These are phyloP conservation scores for Chaetomium cochliodes DNA, from an alignment of 495 filamentous ascomycete species.

Conservation along the genomic window DNA sequence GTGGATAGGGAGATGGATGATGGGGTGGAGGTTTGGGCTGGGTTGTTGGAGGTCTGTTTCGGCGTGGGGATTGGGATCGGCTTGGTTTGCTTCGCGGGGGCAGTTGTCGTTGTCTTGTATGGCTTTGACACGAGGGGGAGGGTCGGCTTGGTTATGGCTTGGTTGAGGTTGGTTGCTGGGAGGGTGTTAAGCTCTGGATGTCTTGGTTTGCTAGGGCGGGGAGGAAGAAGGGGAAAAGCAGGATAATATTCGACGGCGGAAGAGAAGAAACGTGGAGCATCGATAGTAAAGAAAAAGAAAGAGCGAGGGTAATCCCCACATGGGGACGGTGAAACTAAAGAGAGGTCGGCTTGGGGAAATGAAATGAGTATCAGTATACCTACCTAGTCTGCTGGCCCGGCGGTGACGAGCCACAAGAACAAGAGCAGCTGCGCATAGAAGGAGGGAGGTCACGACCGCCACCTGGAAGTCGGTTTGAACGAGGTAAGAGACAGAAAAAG, in stretches of 20 bases:
- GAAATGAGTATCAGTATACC: background rate
- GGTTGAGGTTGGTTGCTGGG: background rate
- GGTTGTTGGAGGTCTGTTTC: background rate
- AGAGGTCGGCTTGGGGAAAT: no score
- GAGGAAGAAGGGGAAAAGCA: background rate
- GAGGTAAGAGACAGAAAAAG: background rate
- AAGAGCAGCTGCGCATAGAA: background rate
- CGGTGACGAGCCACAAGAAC: background rate
- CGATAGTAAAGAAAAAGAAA: no score
- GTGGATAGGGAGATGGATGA: no score
- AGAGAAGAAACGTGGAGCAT: background rate
- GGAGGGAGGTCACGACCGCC: background rate
- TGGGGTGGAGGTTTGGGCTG: no score
- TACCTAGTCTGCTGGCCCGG: background rate
- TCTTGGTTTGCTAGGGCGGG: background rate
- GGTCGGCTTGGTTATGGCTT: background rate
- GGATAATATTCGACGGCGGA: no score
- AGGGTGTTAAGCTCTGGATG: background rate
- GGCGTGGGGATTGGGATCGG: background rate
- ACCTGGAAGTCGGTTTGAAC: background rate
- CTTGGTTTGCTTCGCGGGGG: background rate
- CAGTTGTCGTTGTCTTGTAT: background rate
- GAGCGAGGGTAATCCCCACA: no score
- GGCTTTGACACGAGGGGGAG: background rate
- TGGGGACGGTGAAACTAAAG: background rate